phyloP scores from a whole-genome alignment of 805 yeast species.

The Candida saitoana region DNA sequence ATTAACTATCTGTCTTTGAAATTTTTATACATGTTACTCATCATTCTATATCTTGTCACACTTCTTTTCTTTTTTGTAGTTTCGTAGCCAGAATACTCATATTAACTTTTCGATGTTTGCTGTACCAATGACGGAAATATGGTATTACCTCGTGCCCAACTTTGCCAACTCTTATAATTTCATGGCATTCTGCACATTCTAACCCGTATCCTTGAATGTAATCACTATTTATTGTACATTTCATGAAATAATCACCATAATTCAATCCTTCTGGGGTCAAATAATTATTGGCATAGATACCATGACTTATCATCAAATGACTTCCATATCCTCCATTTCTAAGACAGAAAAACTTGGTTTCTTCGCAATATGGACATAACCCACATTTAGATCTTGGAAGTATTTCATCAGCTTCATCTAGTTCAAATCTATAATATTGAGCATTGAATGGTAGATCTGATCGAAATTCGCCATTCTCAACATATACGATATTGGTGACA shows the following conservation, averaged over 20 bases:
- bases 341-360: slow-evolving; percentile 23
- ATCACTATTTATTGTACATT: not conserved
- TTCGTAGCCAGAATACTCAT: not conserved
- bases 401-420: slow-evolving; percentile 9
- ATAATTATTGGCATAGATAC: slow-evolving; percentile 25
- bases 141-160: not conserved
- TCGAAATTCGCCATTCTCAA: slow-evolving; percentile 12
- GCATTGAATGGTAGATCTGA: slow-evolving; percentile 15
- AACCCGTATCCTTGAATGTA: not conserved
- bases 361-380: slow-evolving; percentile 33
- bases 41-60: too few relatives aligned
- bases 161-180: not conserved
- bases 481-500: slow-evolving; percentile 11
- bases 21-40: too few relatives aligned
- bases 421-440: slow-evolving; percentile 12
- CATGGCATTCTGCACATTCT: not conserved
- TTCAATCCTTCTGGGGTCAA: slow-evolving; percentile 21
- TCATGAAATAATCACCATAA: not conserved
- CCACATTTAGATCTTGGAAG: slow-evolving; percentile 26
- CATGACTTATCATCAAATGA: slow-evolving; percentile 33
- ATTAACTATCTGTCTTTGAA: too few relatives aligned
- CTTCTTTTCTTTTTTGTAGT: too few relatives aligned
- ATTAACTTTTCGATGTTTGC: not conserved
- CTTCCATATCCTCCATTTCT: slow-evolving; percentile 32
- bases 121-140: not conserved